phyloP scores from a whole-genome alignment of 768 basidiomycete genomes.

The Kwoniella bestiolae region DNA sequence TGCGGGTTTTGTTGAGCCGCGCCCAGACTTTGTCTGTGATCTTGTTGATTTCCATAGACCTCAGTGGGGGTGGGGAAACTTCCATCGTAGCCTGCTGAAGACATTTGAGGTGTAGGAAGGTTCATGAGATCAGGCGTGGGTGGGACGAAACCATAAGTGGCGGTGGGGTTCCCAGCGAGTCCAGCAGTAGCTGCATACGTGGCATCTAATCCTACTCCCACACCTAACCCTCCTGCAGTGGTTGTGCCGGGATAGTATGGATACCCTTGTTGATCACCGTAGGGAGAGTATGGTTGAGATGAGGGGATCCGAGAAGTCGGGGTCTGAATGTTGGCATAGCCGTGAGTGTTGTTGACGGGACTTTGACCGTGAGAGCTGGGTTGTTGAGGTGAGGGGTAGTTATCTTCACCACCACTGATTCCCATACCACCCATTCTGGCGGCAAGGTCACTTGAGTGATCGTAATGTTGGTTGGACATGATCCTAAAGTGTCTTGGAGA shows the following conservation, averaged over 20 bases:
- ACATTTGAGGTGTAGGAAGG: neutral
- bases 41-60: constrained; percentile 3
- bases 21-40: neutral
- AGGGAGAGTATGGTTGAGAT: constrained; percentile 9
- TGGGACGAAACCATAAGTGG: constrained; percentile 8
- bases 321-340: constrained; percentile 12
- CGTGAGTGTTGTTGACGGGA: constrained; percentile 1
- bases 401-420: constrained; percentile 1
- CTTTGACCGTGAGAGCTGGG: constrained; percentile 11
- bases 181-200: constrained; percentile 2
- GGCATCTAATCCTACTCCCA: constrained; percentile 4
- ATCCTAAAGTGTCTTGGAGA: neutral
- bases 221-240: neutral
- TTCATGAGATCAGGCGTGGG: constrained; percentile 2
- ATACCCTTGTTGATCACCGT: constrained; percentile 6
- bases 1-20: neutral
- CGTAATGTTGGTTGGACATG: constrained; percentile 10
- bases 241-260: constrained; percentile 11
- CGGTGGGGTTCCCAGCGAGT: neutral
- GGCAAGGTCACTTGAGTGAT: constrained; percentile 9
- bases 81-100: constrained; percentile 10
- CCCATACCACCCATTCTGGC: constrained; percentile 17
- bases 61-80: constrained; percentile 4
- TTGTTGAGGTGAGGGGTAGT: constrained; percentile 5
- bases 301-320: neutral